These are phyloP conservation scores for Melaleuca alternifolia DNA, from an alignment of 345 rosid species.

Conservation along the genomic window DNA sequence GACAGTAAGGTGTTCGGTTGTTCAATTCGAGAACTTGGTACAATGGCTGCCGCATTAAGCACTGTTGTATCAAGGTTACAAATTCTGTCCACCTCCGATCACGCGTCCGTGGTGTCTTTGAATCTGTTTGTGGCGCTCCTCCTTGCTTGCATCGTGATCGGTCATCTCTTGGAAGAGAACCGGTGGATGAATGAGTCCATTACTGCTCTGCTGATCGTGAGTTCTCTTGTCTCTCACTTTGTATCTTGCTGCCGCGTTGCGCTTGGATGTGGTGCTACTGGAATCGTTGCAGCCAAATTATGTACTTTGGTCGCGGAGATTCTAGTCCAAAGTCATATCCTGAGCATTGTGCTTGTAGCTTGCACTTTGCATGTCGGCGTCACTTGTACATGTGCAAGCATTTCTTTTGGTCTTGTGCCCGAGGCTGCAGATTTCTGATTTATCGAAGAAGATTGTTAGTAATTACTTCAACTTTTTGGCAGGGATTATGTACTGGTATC, in stretches of 20 bases:
- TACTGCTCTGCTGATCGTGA: constrained; percentile 79
- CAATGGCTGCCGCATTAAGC: constrained; percentile 25
- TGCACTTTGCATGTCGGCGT: neutral
- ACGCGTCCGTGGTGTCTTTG: constrained; percentile 80
- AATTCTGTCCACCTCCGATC: constrained; percentile 57
- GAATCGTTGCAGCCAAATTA: neutral
- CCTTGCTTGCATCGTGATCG: constrained; percentile 86
- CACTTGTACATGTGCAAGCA: neutral
- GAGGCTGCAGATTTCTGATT: neutral
- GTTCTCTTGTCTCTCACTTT: constrained; percentile 5
- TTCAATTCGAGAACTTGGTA: neutral
- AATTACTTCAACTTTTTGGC: constrained; percentile 6
- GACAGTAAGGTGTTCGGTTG: neutral
- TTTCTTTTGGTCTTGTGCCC: neutral
- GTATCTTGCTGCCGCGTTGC: neutral
- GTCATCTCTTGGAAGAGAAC: constrained; percentile 90
- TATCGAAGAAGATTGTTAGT: neutral
- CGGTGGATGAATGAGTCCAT: constrained; percentile 99
- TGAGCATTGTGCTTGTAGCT: neutral
- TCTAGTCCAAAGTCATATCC: neutral
- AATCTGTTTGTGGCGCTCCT: constrained; percentile 91
- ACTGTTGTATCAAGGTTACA: constrained; percentile 19
- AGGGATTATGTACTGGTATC: constrained; percentile 78
- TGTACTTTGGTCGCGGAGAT: neutral
- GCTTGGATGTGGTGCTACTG: neutral